phyloP scores from a whole-genome alignment of 139 green algal species.

The Parachlorella kessleri region DNA sequence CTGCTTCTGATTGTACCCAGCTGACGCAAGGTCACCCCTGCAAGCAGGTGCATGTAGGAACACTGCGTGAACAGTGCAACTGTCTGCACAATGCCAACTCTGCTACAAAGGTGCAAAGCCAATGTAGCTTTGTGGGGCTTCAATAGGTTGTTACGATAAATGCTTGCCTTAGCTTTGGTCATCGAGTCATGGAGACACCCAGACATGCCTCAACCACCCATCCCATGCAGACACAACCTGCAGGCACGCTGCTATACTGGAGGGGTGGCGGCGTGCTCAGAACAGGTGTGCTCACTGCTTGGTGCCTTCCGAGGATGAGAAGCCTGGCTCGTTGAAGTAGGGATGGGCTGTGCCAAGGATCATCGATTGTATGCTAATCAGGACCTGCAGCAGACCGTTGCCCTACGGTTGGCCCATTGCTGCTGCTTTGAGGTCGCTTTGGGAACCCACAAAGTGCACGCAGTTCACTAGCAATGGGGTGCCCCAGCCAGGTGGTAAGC shows the following conservation, averaged over 20 bases:
- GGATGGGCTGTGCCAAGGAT: slow-evolving; percentile 57
- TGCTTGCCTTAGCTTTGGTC: neutral
- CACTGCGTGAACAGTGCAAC: neutral
- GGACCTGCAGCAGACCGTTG: neutral
- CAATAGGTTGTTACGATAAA: neutral
- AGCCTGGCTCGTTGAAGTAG: slow-evolving; percentile 71
- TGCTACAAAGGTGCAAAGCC: neutral
- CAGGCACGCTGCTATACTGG: neutral
- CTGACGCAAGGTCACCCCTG: neutral
- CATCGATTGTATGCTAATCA: slow-evolving; percentile 58
- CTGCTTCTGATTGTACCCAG: slow-evolving; percentile 2
- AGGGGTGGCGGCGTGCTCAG: neutral
- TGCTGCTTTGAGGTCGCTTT: too few relatives aligned
- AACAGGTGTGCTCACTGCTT: slow-evolving; percentile 16
- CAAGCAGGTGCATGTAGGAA: neutral
- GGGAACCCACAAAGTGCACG: too few relatives aligned
- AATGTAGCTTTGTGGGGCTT: neutral
- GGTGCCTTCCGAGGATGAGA: slow-evolving; percentile 54
- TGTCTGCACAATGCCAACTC: neutral
- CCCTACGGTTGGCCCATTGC: neutral
- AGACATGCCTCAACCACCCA: neutral
- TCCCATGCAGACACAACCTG: neutral
- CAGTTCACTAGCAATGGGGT: too few relatives aligned
- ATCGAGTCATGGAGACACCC: neutral
- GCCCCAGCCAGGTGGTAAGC: too few relatives aligned